Evolutionary conservation across 2,329 filamentous ascomycete genomes (phyloP), one percentile per base, ranked within the genome.

Genomic region (Thyridium curvatum): DNA sequence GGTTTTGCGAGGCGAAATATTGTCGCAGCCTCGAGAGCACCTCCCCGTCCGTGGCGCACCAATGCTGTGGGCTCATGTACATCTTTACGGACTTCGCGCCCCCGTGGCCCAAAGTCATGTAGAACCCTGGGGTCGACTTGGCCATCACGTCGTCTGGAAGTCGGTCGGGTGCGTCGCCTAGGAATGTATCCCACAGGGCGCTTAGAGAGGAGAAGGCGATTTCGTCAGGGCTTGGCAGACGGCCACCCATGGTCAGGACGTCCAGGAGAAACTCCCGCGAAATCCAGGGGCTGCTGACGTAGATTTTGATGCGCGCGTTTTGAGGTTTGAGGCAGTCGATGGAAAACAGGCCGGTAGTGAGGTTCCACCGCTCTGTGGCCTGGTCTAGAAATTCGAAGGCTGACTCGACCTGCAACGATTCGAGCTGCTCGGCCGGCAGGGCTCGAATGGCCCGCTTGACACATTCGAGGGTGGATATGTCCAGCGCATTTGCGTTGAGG

Each of bases 241-340:
- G 38, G 12, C 50, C 50, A 12, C 50, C 50, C 5, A 52, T 43
- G 3, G 50, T 51, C 8, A 52, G 41, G n/a, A 41, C 46, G 38
- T 52, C 50, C 44, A 51, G 47, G 18, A 52, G 41, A 35, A 48
- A 52, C 6, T 50, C 47, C 14, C 47, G 30, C 13, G 47, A 45
- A 3, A 47, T 52, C 32, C 46, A 39, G 12, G 42, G 47, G 2
- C 46, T 46, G 10, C 50, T 47, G 3, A 50, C 42, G 32, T 52
- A 52, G 35, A 52, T 43, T 32, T 52, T 52, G 38, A 52, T 51
- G 14, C 50, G 44, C 9, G 50, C 46, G 14, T 41, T 38, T 16
- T 40, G 34, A 1, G 50, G 48, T 7, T 44, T 43, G 4, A 50
- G 44, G 28, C 45, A 45, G 42, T 52, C 50, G 15, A 51, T 50